Conservation (phyloP, 73 alveolate species). For the Symbiodinium natans region DNA sequence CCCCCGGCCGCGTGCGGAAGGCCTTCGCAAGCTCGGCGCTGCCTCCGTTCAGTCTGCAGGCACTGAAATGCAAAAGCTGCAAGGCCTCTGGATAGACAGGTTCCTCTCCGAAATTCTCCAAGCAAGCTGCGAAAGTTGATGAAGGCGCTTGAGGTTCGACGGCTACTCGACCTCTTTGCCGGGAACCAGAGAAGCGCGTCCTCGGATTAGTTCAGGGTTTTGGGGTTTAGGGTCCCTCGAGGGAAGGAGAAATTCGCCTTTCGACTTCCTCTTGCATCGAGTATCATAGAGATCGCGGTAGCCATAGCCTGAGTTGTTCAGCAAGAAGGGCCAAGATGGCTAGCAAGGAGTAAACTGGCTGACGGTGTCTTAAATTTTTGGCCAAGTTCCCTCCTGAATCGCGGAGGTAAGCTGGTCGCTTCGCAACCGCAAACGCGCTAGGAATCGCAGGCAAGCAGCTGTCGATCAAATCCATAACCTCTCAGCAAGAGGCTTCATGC, state of each 20-base stretch:
- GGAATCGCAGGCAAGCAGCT: not conserved
- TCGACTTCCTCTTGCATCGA: not conserved
- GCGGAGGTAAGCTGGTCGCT: no score
- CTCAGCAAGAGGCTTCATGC: not conserved
- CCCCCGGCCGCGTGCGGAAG: not conserved
- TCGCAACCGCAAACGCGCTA: no score
- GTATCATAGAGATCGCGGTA: slow-evolving; percentile 34
- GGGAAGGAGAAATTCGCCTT: not conserved
- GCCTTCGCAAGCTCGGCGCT: not conserved
- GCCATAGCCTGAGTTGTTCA: not conserved
- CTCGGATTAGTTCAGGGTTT: not conserved
- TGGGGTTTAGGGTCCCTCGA: not conserved
- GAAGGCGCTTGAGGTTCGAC: slow-evolving; percentile 66
- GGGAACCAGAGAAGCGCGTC: slow-evolving; percentile 82
- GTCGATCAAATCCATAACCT: slow-evolving; percentile 26
- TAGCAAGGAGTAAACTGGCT: not conserved
- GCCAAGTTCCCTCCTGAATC: no score
- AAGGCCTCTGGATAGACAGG: no score
- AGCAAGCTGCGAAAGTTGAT: slow-evolving; percentile 47
- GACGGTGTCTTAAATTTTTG: not conserved
- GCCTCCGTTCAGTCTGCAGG: not conserved
- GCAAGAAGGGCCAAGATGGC: not conserved
- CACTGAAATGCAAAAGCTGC: no score
- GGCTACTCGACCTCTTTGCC: slow-evolving; percentile 26
- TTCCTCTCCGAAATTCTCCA: no score